phyloP scores from a whole-genome alignment of 1,284 basidiomycete genomes.

The Neotropicomus parvogracilis region DNA sequence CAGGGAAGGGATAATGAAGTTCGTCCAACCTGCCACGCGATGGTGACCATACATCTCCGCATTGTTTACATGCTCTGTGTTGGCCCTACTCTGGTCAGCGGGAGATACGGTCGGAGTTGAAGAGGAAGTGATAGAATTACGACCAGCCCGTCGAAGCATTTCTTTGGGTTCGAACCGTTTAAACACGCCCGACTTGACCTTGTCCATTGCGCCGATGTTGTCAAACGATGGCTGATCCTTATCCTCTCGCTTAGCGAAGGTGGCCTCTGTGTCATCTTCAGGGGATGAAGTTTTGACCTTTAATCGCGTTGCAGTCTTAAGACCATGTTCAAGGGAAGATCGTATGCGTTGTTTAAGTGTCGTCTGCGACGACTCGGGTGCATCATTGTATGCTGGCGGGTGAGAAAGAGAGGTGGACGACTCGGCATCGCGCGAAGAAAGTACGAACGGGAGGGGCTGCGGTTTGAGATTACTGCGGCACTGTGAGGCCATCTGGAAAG shows the following conservation, averaged over 20 bases:
- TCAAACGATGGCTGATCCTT: conserved; percentile 37
- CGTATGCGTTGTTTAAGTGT: conserved; percentile 58
- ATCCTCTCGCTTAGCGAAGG: conserved; percentile 45
- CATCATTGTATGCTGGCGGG: conserved; percentile 22
- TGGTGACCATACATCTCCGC: conserved; percentile 37
- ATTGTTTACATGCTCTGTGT: conserved; percentile 35
- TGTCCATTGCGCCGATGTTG: conserved; percentile 30
- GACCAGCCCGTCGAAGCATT: conserved; percentile 48
- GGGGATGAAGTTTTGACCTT: conserved; percentile 31
- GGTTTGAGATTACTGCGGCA: conserved; percentile 38
- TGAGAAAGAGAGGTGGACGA: conserved; percentile 30
- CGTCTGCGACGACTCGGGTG: conserved; percentile 43
- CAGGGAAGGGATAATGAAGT: conserved; percentile 60
- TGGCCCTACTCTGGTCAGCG: conserved; percentile 31
- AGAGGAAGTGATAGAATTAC: conserved; percentile 43
- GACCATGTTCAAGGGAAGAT: conserved; percentile 60
- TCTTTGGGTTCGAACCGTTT: conserved; percentile 47
- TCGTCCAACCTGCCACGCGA: conserved; percentile 51
- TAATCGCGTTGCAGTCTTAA: conserved; percentile 59
- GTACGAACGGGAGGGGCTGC: conserved; percentile 34
- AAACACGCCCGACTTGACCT: conserved; percentile 38
- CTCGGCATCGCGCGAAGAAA: conserved; percentile 44
- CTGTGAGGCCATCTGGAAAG: conserved; percentile 47
- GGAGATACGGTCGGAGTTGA: conserved; percentile 37
- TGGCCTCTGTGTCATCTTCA: conserved; percentile 40